These are phyloP conservation scores for Malassezia yamatoensis DNA, from an alignment of 1,284 basidiomycete genomes.

Conservation along the genomic window DNA sequence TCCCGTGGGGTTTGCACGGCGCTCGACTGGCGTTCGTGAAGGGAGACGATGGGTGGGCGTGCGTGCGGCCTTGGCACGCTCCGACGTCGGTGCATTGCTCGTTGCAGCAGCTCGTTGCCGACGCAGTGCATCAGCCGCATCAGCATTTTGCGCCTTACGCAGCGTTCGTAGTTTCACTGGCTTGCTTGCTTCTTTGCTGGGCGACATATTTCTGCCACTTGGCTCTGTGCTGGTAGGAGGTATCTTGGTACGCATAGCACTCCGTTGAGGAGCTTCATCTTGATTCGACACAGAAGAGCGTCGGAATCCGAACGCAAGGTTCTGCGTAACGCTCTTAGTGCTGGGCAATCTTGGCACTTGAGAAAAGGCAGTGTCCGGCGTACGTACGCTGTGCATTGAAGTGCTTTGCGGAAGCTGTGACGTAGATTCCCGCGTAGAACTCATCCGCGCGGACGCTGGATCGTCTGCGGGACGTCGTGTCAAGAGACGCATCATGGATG, in stretches of 20 bases:
- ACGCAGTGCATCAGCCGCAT: constrained; percentile 14
- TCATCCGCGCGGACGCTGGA: not conserved
- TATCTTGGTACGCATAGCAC: not conserved
- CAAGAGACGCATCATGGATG: constrained; percentile 17
- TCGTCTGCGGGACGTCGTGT: constrained; percentile 6
- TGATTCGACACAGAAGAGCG: not conserved
- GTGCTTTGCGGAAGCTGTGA: constrained; percentile 9
- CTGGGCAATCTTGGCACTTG: not conserved
- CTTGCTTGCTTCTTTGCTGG: not conserved
- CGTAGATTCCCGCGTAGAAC: not conserved
- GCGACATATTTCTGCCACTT: not conserved
- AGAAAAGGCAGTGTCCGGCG: not conserved
- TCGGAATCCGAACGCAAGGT: not conserved
- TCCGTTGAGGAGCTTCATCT: not conserved
- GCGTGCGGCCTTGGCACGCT: not conserved
- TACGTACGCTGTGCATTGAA: constrained; percentile 14
- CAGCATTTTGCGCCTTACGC: constrained; percentile 6
- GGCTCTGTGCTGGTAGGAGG: not conserved
- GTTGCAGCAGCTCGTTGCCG: constrained; percentile 2
- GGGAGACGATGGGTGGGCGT: not conserved
- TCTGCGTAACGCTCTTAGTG: not conserved
- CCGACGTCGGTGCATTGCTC: not conserved
- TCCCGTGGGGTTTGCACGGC: not conserved
- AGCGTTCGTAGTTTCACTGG: constrained; percentile 7
- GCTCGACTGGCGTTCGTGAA: not conserved